Evolutionary conservation across 2,329 filamentous ascomycete genomes (phyloP).

Genomic region (Cladosporium cucumerinum): DNA sequence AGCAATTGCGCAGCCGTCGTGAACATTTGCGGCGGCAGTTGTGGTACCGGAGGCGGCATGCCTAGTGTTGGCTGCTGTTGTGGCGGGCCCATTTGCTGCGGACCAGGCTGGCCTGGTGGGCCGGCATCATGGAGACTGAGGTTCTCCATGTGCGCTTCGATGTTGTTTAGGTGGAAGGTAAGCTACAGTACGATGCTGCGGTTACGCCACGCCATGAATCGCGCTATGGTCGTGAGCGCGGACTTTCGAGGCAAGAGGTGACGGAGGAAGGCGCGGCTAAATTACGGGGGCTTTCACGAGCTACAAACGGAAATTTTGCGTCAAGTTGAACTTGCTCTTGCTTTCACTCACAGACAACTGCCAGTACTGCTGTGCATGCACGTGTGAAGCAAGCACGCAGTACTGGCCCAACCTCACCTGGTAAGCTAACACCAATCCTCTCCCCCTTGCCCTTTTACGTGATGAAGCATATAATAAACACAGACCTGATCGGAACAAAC

Average conservation of each 20-base stretch:
- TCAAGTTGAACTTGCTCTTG: background rate
- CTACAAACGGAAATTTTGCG: constrained; percentile 3
- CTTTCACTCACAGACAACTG: background rate
- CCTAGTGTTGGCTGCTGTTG: constrained; percentile 9
- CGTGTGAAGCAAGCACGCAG: background rate
- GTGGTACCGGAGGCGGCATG: constrained; percentile 47
- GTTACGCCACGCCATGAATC: constrained; percentile 16
- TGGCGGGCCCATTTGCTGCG: constrained; percentile 4
- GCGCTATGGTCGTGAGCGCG: constrained; percentile 9
- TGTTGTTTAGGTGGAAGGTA: constrained; percentile 8
- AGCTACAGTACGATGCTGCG: background rate
- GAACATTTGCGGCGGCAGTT: constrained; percentile 93
- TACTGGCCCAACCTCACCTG: background rate
- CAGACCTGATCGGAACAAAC: constrained; percentile 17
- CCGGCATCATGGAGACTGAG: constrained; percentile 34
- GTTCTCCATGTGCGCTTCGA: constrained; percentile 31
- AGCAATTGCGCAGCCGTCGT: constrained; percentile 93
- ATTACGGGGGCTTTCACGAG: background rate
- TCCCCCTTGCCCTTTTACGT: background rate
- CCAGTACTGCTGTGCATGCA: constrained; percentile 1
- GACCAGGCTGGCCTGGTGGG: constrained; percentile 20
- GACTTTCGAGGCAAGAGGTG: constrained; percentile 3
- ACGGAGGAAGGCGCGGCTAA: background rate
- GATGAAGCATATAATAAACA: constrained; percentile 18
- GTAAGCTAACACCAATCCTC: background rate